Base-by-base conservation (phyloP, 1,284 basidiomycete genomes). In the Naganishia albida region DNA sequence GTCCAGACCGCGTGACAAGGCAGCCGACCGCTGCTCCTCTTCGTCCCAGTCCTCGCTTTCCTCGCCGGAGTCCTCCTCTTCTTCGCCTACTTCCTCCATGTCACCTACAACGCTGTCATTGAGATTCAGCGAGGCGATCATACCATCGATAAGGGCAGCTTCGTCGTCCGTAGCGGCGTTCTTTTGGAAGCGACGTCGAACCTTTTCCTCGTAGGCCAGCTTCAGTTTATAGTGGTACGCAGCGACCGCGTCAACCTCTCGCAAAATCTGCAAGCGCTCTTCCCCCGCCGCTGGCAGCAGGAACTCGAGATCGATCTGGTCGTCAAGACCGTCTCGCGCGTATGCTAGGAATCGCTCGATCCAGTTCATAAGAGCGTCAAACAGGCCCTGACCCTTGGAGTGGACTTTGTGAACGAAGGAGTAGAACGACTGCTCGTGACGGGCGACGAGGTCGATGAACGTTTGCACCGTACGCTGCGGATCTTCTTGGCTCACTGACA, bases 331-430 rank as follows among this genome's bases (percentile, higher is more conserved):
- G 69, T 94, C 92, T n/a, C 94, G 88, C 59, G 95, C 86, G 67
- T 92, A 86, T 48, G 89, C 90, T 69, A 99, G 84, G 81, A 98
- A 98, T 38, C 91, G 85, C 79, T 99, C 94, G 74, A 97, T 89
- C 96, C 96, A 99, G 57, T 84, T 85, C 91, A 98, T 97, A 67
- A 99, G 86, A 65, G 84, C 86, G 73, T 93, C 91, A 76, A 99
- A 99, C 12, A 99, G 83, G 6, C 88, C 90, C 72, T 94, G 90
- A 48, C 96, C 96, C 77, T 98, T 98, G 46, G 92, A 89, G 75
- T 99, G 96, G 4, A 99, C 96, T 73, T 97, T 96, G 83, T 99
- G 93, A 26, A 99, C 95, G 76, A 99, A 99, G 67, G 84, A 83
- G 82, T 99, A 99, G 81, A 99, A 99, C 0, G 91, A 81, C 73